Conservation (phyloP, 306 rosid genomes). For the Echinosophora koreensis region DNA sequence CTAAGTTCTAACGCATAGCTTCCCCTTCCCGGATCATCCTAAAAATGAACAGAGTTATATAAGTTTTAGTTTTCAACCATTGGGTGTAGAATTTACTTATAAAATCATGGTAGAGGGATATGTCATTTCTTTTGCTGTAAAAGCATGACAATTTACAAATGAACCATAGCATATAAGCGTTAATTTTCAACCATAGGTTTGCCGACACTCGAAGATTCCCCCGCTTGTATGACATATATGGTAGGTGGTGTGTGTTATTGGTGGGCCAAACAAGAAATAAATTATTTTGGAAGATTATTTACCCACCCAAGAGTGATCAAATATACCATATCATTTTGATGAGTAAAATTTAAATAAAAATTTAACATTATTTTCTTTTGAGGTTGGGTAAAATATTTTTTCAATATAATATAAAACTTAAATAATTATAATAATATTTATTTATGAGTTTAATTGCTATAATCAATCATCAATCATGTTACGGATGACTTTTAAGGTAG, state of each 20-base stretch:
- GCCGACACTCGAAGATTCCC: constrained; percentile 51
- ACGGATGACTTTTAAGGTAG: no score
- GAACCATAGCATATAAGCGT: constrained; percentile 27
- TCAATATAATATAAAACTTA: background rate
- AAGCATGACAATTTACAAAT: background rate
- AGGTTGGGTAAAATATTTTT: background rate
- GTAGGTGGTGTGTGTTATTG: background rate
- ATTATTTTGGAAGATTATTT: background rate
- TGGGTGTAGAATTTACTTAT: no score
- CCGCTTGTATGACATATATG: background rate
- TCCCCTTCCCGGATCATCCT: constrained; percentile 1
- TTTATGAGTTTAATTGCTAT: no score
- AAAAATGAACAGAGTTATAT: background rate
- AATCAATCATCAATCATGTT: no score
- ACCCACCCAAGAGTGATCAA: no score
- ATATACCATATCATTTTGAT: no score
- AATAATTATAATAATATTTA: background rate
- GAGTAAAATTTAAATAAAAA: no score
- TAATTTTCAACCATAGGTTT: constrained; percentile 36
- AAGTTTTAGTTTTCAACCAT: background rate
- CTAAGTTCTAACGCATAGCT: constrained; percentile 1
- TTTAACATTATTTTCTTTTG: background rate
- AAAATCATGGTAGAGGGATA: background rate
- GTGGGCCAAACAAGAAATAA: constrained; percentile 7
- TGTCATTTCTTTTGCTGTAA: background rate